phyloP scores from a whole-genome alignment of 352 stramenopile species.

The Pythium graminicola region DNA sequence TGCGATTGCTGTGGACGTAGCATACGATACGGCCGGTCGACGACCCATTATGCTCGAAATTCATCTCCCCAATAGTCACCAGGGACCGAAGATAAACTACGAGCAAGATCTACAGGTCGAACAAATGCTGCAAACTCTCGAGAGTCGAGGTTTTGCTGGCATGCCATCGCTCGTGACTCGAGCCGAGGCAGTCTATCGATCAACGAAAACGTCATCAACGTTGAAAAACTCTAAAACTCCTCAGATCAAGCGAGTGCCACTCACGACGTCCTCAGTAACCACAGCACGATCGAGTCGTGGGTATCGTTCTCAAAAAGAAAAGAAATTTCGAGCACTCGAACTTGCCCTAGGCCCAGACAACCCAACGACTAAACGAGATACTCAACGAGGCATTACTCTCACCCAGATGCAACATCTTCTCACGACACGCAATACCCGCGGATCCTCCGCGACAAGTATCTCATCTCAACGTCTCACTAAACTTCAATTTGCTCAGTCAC shows the following conservation, averaged over 20 bases:
- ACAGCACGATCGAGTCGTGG: background rate
- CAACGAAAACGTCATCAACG: background rate
- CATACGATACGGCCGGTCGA: constrained; percentile 19
- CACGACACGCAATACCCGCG: constrained; percentile 1
- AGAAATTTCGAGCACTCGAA: constrained; percentile 35
- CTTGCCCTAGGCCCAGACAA: constrained; percentile 24
- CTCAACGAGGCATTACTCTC: constrained; percentile 4
- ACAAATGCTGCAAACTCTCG: constrained; percentile 11
- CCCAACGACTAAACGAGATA: background rate
- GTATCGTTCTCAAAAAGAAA: constrained; percentile 27
- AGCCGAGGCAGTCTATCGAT: constrained; percentile 11
- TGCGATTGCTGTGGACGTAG: constrained; percentile 12
- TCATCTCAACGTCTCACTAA: constrained; percentile 12
- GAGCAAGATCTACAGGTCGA: constrained; percentile 3
- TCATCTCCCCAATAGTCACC: constrained; percentile 2
- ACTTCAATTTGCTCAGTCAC: constrained; percentile 24
- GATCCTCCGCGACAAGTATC: background rate
- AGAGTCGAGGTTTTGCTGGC: constrained; percentile 9
- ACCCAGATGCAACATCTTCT: constrained; percentile 20
- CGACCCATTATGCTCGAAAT: constrained; percentile 13
- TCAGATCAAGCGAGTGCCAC: too few species aligned
- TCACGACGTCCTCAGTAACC: background rate
- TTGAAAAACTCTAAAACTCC: background rate
- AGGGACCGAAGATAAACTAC: background rate
- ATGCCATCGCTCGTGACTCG: background rate